These are phyloP conservation scores for Hypoxylon sp. DNA, from an alignment of 2,329 filamentous ascomycete species.

Conservation along the genomic window DNA sequence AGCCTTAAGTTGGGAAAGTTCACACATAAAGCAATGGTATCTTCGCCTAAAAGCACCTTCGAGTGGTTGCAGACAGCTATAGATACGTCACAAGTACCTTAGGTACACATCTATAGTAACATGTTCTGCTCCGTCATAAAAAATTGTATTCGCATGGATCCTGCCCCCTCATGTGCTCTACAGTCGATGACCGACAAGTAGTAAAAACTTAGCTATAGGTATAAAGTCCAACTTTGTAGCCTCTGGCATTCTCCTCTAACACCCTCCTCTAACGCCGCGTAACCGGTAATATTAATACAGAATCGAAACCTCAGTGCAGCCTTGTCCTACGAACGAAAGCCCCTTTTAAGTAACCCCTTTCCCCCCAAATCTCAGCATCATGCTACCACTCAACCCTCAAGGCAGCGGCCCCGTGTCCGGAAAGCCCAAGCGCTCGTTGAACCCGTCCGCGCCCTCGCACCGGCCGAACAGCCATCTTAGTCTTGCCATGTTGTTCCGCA, in stretches of 20 bases:
- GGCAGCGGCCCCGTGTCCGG: conserved; percentile 18
- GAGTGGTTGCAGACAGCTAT: too few relatives aligned
- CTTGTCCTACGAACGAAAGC: not conserved
- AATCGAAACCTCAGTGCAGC: conserved; percentile 17
- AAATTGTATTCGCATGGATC: conserved; percentile 9
- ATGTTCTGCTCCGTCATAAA: conserved; percentile 10
- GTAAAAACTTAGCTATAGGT: not conserved
- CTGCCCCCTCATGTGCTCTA: not conserved
- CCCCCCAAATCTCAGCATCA: too few relatives aligned
- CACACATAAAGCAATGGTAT: not conserved
- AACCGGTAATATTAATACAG: conserved; percentile 28
- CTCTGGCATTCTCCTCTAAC: conserved; percentile 13
- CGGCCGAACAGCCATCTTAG: conserved; percentile 49
- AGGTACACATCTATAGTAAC: conserved; percentile 16
- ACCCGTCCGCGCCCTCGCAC: conserved; percentile 42
- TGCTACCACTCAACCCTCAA: conserved; percentile 5
- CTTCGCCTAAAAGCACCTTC: too few relatives aligned
- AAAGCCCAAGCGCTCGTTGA: conserved; percentile 24
- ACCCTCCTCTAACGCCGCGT: conserved; percentile 33
- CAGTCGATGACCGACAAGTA: not conserved
- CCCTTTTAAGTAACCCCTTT: not conserved
- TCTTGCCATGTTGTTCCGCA: conserved; percentile 47
- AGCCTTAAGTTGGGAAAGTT: not conserved
- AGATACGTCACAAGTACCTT: too few relatives aligned
- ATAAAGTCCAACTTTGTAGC: conserved; percentile 26